Evolutionary conservation across 148 eudicot species (phyloP), one percentile per base, ranked within the genome.

Genomic region (Diospyros kaki): DNA sequence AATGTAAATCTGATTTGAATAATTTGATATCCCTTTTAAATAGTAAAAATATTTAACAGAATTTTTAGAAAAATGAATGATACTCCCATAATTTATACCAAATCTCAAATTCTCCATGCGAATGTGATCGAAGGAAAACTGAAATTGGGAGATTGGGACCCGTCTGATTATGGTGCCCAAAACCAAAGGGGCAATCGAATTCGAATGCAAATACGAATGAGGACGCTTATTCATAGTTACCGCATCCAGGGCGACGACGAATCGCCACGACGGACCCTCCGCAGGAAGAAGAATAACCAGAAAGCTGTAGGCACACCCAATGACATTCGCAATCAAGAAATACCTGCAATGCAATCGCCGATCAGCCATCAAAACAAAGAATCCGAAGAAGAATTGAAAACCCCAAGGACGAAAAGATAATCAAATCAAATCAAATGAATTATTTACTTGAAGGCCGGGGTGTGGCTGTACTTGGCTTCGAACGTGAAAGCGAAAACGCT

Each of bases 401-500:
- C 8, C 13, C 1, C 12, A 4, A 70, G 9, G 1, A 43, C 2
- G 12, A 46, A 62, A 12, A 8, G 39, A 59, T 9, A 59, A 59
- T 2, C 4, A 17, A 14, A 1, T 28, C 28, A 28, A 28, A 2
- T 0, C 1, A 59, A 14, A 17, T 0, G 2, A 1, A 3, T 3
- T 15, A 53, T 60, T 40, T 43, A 77, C 79, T 63, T 71, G 69
- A 77, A 77, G 18, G 79, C 74, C 3, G 79, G 62, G 11, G 79
- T 77, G 46, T 77, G 75, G 42, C 44, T 70, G 28, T 51, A 77
- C 79, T 77, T 77, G 0, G 79, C 79, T 28, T 77, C 79, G 11
- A 77, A 42, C 7, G 58, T 14, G 3, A 77, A 2, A 10, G 54
- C 0, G 28, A 70, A 70, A 6, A 70, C 51, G 9, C 4, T 69